A percentile compares a stretch with the other conserved stretches of the same genome.
phyloP scores from a whole-genome alignment of 495 filamentous ascomycete genomes.

The Penicillium samsonianum region DNA sequence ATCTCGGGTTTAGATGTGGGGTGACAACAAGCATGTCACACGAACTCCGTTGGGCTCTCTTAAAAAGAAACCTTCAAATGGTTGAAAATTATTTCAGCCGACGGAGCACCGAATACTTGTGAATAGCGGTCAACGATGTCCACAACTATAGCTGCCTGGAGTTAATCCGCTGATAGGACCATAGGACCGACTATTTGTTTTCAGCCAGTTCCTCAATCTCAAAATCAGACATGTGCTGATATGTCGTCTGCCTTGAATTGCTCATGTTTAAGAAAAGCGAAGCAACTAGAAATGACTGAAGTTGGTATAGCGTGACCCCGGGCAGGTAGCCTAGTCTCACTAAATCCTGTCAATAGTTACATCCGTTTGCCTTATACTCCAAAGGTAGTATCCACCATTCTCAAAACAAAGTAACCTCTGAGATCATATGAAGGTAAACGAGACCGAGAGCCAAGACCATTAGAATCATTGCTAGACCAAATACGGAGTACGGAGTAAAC shows the following conservation, averaged over 20 bases:
- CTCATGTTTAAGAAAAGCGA: neutral
- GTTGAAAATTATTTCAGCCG: too few species aligned
- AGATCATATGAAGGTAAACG: neutral
- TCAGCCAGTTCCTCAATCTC: too few species aligned
- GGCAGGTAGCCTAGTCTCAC: too few species aligned
- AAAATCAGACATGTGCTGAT: neutral
- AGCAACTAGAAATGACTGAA: too few species aligned
- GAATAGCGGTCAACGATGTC: neutral
- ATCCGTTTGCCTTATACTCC: neutral
- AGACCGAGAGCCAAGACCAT: too few species aligned
- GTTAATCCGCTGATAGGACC: neutral
- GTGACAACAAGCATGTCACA: neutral
- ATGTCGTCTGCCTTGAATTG: neutral
- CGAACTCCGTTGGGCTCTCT: neutral
- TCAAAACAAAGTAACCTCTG: neutral
- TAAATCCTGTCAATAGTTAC: neutral
- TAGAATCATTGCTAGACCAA: too few species aligned
- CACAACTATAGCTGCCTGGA: neutral
- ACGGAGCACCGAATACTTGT: too few species aligned
- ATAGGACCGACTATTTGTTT: neutral
- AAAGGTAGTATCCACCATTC: slow-evolving; percentile 1
- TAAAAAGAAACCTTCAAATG: neutral
- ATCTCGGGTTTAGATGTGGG: neutral
- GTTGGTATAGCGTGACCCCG: too few species aligned
- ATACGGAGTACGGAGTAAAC: too few species aligned